Percentiles rank a stretch among this genome's conserved stretches.
These are phyloP conservation scores for Microbotryum intermedium DNA, from an alignment of 1,284 basidiomycete species.

Conservation along the genomic window DNA sequence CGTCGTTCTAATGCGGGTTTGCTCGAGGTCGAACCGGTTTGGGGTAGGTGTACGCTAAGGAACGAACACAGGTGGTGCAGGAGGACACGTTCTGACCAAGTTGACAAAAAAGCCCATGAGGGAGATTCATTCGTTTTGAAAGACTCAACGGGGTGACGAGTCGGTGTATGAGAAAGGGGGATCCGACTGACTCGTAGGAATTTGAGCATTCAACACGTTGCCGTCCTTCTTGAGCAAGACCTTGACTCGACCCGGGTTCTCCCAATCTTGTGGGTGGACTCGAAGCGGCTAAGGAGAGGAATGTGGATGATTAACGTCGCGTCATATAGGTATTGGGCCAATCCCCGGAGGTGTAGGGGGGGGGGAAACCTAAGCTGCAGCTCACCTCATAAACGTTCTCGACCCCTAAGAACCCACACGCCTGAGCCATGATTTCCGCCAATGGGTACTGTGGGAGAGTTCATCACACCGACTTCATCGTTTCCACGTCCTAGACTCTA, in stretches of 20 bases:
- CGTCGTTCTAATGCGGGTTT: slow-evolving; percentile 48
- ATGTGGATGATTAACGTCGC: too few relatives aligned
- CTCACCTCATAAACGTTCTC: slow-evolving; percentile 52
- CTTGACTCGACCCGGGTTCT: slow-evolving; percentile 74
- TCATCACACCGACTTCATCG: too few relatives aligned
- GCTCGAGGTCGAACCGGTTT: slow-evolving; percentile 50
- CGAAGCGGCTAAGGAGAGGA: slow-evolving; percentile 50
- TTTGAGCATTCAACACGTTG: background rate
- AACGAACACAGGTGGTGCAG: slow-evolving; percentile 35
- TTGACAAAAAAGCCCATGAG: too few relatives aligned
- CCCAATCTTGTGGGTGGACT: slow-evolving; percentile 88
- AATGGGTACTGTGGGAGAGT: slow-evolving; percentile 85
- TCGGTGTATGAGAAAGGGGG: too few relatives aligned
- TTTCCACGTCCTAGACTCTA: too few relatives aligned
- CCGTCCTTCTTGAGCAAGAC: slow-evolving; percentile 83
- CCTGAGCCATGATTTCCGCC: slow-evolving; percentile 81
- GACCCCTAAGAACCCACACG: slow-evolving; percentile 64
- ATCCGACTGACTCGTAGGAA: too few relatives aligned
- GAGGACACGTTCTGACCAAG: slow-evolving; percentile 39
- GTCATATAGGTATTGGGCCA: too few relatives aligned
- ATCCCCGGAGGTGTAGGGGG: background rate
- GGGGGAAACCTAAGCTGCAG: background rate
- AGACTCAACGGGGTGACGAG: too few relatives aligned
- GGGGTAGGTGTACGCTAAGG: slow-evolving; percentile 34
- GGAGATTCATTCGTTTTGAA: too few relatives aligned